A percentile compares a stretch with the other conserved stretches of the same genome.
Evolutionary conservation across 176 grass and related monocot genomes (phyloP).

Genomic region (Hordeum marinum): DNA sequence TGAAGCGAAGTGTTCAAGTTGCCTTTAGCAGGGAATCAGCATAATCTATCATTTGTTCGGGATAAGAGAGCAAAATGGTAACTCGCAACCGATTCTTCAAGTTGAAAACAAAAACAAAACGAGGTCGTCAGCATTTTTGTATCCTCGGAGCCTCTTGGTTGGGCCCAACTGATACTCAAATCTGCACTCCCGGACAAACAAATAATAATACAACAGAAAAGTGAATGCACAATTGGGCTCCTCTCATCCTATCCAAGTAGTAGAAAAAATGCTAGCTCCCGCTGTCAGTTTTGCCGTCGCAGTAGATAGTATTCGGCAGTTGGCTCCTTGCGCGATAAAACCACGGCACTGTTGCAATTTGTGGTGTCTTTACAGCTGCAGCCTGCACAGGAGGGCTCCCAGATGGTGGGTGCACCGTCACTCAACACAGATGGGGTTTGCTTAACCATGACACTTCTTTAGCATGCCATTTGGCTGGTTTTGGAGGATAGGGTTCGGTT

Average conservation of each 20-base stretch:
- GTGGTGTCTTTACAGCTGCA: slow-evolving; percentile 23
- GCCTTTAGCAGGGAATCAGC: slow-evolving; percentile 11
- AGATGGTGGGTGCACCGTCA: slow-evolving; percentile 37
- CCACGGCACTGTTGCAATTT: background rate
- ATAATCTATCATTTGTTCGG: background rate
- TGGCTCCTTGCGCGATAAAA: background rate
- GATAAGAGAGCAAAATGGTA: slow-evolving; percentile 11
- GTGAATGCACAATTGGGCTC: background rate
- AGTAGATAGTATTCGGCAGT: background rate
- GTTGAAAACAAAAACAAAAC: background rate
- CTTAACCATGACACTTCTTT: background rate
- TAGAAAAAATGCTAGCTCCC: background rate
- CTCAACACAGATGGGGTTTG: background rate
- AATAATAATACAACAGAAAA: background rate
- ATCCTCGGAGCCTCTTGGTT: background rate
- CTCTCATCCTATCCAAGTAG: background rate
- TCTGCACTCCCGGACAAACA: background rate
- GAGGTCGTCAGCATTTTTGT: background rate
- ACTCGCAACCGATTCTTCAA: background rate
- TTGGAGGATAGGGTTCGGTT: background rate
- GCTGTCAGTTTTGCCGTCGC: background rate
- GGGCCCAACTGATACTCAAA: background rate
- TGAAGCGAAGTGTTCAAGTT: slow-evolving; percentile 18
- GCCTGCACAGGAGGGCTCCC: background rate
- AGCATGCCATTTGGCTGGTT: background rate